These are phyloP conservation scores for Xylaria sp. DNA, from an alignment of 2,329 filamentous ascomycete genomes.

Conservation along the genomic window DNA sequence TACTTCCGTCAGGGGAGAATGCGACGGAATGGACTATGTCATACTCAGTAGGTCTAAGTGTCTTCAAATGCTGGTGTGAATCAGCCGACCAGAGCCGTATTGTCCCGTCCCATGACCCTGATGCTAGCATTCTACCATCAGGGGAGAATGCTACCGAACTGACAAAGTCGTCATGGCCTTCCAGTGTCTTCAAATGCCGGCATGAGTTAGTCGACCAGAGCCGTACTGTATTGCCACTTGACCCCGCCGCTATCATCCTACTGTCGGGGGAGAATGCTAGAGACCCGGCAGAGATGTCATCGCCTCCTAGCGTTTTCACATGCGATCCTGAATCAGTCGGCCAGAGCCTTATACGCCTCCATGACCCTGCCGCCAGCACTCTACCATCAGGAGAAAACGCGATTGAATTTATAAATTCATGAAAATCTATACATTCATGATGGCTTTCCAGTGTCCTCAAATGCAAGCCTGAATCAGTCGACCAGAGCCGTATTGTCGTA, in stretches of 20 bases:
- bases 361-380: too few relatives aligned
- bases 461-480: neutral
- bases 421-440: neutral
- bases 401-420: neutral
- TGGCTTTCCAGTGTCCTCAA: slow-evolving; percentile 17
- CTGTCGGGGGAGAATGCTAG: slow-evolving; percentile 4
- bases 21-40: too few relatives aligned
- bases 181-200: slow-evolving; percentile 9
- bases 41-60: too few relatives aligned
- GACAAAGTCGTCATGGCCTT: slow-evolving; percentile 11
- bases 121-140: neutral
- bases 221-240: neutral
- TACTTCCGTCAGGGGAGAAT: slow-evolving; percentile 11
- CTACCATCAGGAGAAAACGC: too few relatives aligned
- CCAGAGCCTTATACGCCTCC: slow-evolving; percentile 3
- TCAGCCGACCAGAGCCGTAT: neutral
- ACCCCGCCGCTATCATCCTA: neutral
- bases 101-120: neutral
- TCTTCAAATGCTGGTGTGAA: neutral
- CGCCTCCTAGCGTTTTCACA: neutral
- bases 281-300: fast-evolving
- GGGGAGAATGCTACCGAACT: slow-evolving; percentile 12
- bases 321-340: neutral
- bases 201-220: slow-evolving; percentile 1
- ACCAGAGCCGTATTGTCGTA: slow-evolving; percentile 6